Evolutionary conservation across 768 basidiomycete species (phyloP), one percentile per base, ranked within the genome.

Genomic region (Phaffia australis): DNA sequence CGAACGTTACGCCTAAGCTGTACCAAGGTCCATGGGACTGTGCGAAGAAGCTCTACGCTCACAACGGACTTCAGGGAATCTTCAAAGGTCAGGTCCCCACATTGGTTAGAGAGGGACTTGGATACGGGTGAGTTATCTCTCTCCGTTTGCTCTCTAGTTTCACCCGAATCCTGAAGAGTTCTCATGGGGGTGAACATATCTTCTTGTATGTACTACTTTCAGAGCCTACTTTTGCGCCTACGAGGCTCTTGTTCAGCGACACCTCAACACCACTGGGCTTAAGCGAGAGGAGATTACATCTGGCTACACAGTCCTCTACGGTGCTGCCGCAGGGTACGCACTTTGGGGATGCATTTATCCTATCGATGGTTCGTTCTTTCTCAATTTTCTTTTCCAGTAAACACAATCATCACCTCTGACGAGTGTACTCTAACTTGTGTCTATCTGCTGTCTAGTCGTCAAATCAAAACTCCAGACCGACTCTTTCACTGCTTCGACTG

Each of bases 401-500:
- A n/a, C 32, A 42, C 14, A 18, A 21, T 29, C 14, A n/a, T 55
- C 11, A 8, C 46, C 23, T 8, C 42, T 27, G 23, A 35, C 18
- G 29, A 35, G 18, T 27, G 14, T 54, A 50, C 47, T 59, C 29
- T 21, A 64, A 18, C n/a, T 25, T 54, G 23, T 59, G 64, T 54
- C 51, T 56, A 16, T 66, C 64, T 70, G 27, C 74, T 50, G 25
- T 19, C 9, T 95, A 77, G 89, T 95, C 83, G 84, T 97, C 73
- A 98, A 98, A 75, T 90, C 89, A 30, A 84, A 91, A 62, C 87
- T 97, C 81, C 94, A 98, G 77, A 95, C 93, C 0, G 94, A 97
- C 73, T 88, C 86, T 0, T 91, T 92, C 75, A 80, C 83, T 15
- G 79, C 66, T 3, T 30, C 84, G 19, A 85, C 84, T 52, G 86